phyloP scores from a whole-genome alignment of 2,329 filamentous ascomycete species.

The Dothistroma septosporum region DNA sequence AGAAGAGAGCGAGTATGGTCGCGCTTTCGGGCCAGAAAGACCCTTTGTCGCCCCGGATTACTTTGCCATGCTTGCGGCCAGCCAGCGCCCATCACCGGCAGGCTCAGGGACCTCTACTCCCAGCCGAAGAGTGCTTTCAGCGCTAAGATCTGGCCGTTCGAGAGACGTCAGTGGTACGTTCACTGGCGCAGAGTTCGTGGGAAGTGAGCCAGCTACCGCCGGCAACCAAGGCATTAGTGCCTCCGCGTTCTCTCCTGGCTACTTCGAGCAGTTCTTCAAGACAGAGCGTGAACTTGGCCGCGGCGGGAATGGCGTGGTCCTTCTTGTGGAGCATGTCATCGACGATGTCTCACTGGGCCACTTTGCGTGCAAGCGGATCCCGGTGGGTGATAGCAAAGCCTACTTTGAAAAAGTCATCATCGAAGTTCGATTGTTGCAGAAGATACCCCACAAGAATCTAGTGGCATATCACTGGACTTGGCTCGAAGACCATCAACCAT shows the following conservation, averaged over 20 bases:
- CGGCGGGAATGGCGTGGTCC: slow-evolving; percentile 89
- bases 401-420: slow-evolving; percentile 89
- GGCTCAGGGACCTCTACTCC: slow-evolving; percentile 40
- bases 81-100: slow-evolving; percentile 40
- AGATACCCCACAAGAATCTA: slow-evolving; percentile 87
- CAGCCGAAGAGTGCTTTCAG: slow-evolving; percentile 43
- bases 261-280: slow-evolving; percentile 89
- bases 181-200: slow-evolving; percentile 49
- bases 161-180: slow-evolving; percentile 38
- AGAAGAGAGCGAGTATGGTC: slow-evolving; percentile 34
- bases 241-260: slow-evolving; percentile 84
- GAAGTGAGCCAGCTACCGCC: slow-evolving; percentile 40
- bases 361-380: slow-evolving; percentile 95
- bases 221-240: slow-evolving; percentile 68
- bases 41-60: slow-evolving; percentile 83
- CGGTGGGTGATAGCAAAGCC: slow-evolving; percentile 86
- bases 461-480: slow-evolving; percentile 97
- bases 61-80: slow-evolving; percentile 82
- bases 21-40: slow-evolving; percentile 48
- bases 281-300: slow-evolving; percentile 81
- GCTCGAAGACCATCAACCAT: slow-evolving; percentile 84
- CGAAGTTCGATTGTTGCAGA: slow-evolving; percentile 88
- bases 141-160: slow-evolving; percentile 32
- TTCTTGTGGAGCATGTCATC: slow-evolving; percentile 88
- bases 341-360: slow-evolving; percentile 83